Evolutionary conservation across 2,329 filamentous ascomycete genomes (phyloP), one percentile per base, ranked within the genome.

Genomic region (Emmonsiellopsis sp.): DNA sequence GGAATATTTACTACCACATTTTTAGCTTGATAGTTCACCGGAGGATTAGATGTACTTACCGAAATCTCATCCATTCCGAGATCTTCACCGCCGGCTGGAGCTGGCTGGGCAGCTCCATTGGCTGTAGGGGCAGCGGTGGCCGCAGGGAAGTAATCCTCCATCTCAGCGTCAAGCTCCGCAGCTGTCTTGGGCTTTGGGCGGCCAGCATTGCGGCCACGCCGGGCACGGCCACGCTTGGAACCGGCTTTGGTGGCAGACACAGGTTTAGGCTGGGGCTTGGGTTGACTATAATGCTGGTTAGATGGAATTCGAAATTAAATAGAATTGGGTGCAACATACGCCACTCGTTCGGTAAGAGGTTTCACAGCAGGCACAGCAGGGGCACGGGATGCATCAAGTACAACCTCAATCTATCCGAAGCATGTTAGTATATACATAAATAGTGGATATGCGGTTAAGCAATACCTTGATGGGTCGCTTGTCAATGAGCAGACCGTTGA

Each of bases 141-240:
- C 48, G 66, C 73, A 33, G 69, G 68, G 68, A 94, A 97, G 76
- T 98, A 98, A 71, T 97, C 93, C 17, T 83, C 85, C 93, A 98
- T 98, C 71, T 98, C 93, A 4, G 88, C 90, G 69, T 98, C 93
- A 31, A 98, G 83, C 75, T 98, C 91, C 68, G 95, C 92, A 1
- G 86, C 84, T 0, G 90, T 95, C 87, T 97, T 97, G 76, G 78
- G 74, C 72, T 83, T 94, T 77, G 65, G 84, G 74, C 61, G 86
- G 78, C 63, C 86, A 59, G 79, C 76, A 64, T 76, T 85, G 61
- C 84, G 83, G 51, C 71, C 76, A 57, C 76, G 76, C 54, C 78
- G 76, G 55, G 74, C 74, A 44, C 72, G 75, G 57, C 74, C 76
- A 52, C 74, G 75, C 47, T 73, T 71, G 47, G 68, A 73, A 52